A percentile compares a stretch with the other conserved stretches of the same genome.
Evolutionary conservation across 108 stramenopile species (phyloP).

Genomic region (Cyclostephanos invisitatus): DNA sequence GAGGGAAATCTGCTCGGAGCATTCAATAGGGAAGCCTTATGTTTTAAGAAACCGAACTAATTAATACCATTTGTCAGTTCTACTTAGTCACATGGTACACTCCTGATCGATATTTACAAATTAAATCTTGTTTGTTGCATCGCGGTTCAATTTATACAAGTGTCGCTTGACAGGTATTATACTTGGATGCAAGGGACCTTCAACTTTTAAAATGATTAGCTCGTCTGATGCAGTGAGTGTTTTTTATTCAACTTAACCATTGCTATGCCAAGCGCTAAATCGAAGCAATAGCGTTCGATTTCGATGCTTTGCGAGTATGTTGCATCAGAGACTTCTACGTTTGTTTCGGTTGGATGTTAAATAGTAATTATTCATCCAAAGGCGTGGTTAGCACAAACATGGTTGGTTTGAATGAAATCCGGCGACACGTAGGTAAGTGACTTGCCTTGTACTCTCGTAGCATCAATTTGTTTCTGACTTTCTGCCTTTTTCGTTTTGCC

Average conservation of each 20-base stretch:
- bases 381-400: neutral
- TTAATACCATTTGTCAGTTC: neutral
- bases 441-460: conserved; percentile 45
- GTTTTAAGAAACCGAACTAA: conserved; percentile 16
- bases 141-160: neutral
- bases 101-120: neutral
- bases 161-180: neutral
- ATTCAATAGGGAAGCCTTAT: conserved; percentile 48
- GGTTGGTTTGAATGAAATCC: neutral
- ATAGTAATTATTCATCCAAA: neutral
- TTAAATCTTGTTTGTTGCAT: neutral
- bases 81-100: too few species aligned
- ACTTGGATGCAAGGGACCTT: neutral
- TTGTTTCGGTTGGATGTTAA: neutral
- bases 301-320: neutral
- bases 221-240: too few species aligned
- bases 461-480: conserved; percentile 38
- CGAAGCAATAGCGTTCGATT: neutral
- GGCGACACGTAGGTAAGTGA: neutral
- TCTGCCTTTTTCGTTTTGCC: conserved; percentile 50
- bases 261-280: neutral
- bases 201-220: neutral
- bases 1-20: conserved; percentile 53
- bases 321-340: neutral
- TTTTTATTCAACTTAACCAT: neutral